Base-by-base conservation (phyloP, 2,329 filamentous ascomycete genomes). In the Aspergillus tubingensis region DNA sequence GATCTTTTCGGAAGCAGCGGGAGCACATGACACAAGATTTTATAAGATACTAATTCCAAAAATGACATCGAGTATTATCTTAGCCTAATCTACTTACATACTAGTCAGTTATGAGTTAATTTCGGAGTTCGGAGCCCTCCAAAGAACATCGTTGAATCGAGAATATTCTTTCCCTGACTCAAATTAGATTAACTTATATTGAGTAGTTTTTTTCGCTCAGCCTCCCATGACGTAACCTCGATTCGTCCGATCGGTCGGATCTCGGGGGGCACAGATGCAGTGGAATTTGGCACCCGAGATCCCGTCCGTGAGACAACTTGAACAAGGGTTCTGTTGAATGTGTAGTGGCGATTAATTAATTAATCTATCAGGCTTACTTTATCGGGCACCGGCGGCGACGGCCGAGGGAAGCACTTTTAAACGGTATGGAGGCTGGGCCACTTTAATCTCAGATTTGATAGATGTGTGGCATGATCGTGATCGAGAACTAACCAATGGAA, bases 401-500 rank as follows among this genome's bases (percentile, higher is more conserved):
- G 47, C 25, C 25, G 47, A 50, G n/a, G 30, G 30, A 30, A 32
- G 25, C 25, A 50, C 17, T 17, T 17, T 10, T 10, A 30, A 50
- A 32, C 47, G 47, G 47, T 50, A 50, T 50, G 47, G 47, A 50
- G 47, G 25, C 47, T 50, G 25, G 25, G 47, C 47, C 25, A 32
- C 47, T 27, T 36, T 19, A 50, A 50, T 50, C 47, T 50, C 25
- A 50, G 47, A 50, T 50, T 50, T 50, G 54, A 44, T 23, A 21
- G 58, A 59, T 43, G 19, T 43, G 59, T 61, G 59, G 59, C 59
- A 61, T 58, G 59, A 61, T 54, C 47, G 59, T 36, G 53, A 30
- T 55, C 25, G 15, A 39, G 21, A 23, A 21, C 6, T 32, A 36
- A 27, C 53, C 39, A 23, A 47, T 30, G 15, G 39, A 15, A 43